These are phyloP conservation scores for Chenopodium album DNA, from an alignment of 148 eudicot genomes.

Conservation along the genomic window DNA sequence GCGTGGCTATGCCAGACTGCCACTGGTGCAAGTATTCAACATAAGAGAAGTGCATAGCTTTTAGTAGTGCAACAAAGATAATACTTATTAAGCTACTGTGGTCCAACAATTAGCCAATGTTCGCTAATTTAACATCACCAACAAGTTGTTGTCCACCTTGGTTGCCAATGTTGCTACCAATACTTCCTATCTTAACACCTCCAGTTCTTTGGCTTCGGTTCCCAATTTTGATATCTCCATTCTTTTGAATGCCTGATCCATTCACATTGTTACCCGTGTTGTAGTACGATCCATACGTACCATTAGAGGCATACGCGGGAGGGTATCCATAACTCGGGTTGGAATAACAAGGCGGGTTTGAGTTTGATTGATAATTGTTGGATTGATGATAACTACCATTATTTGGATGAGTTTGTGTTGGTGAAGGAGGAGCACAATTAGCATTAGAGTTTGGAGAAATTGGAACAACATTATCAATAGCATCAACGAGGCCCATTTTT, in stretches of 20 bases:
- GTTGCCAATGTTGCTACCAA: neutral
- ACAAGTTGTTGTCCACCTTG: neutral
- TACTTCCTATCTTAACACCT: neutral
- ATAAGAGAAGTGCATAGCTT: neutral
- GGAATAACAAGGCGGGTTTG: neutral
- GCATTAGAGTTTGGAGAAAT: neutral
- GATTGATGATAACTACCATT: neutral
- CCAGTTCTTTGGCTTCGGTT: neutral
- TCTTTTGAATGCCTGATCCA: slow-evolving; percentile 4
- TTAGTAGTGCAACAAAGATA: neutral
- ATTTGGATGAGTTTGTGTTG: neutral
- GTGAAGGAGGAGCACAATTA: neutral
- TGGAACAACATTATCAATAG: neutral
- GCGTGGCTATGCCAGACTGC: too few relatives aligned
- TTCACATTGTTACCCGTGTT: neutral
- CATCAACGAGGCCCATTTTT: neutral
- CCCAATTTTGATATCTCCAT: neutral
- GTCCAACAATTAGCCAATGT: slow-evolving; percentile 9
- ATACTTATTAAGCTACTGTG: neutral
- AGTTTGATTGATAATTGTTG: neutral
- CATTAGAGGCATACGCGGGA: neutral
- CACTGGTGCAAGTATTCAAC: neutral
- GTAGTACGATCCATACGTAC: neutral
- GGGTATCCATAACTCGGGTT: neutral
- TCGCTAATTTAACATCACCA: slow-evolving; percentile 7